These are phyloP conservation scores for Zizania latifolia DNA, from an alignment of 176 grass and related monocot species.

Conservation along the genomic window DNA sequence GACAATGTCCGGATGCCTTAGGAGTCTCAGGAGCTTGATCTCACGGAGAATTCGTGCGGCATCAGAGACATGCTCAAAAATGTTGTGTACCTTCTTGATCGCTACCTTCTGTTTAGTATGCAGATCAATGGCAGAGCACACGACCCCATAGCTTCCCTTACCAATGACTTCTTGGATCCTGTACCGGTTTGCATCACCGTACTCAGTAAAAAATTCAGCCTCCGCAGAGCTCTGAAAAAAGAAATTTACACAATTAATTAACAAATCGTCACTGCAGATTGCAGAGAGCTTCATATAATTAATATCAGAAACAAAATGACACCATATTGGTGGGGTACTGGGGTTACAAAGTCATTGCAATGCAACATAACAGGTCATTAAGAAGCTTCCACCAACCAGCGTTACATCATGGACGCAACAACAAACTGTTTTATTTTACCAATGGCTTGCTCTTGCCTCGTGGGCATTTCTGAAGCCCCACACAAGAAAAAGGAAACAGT, in stretches of 20 bases:
- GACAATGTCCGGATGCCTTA: conserved; percentile 89
- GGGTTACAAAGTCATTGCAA: neutral
- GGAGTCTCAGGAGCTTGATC: conserved; percentile 83
- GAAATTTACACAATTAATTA: neutral
- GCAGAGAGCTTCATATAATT: neutral
- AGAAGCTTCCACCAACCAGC: neutral
- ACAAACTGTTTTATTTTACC: neutral
- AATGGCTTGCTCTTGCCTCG: neutral
- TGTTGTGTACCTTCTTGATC: conserved; percentile 96
- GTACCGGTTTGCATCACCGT: conserved; percentile 94
- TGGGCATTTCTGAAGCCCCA: neutral
- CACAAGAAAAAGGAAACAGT: neutral
- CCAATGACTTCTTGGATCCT: conserved; percentile 96
- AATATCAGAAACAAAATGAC: neutral
- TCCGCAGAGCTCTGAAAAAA: conserved; percentile 58
- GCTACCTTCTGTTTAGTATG: conserved; percentile 83
- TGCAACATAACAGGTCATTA: neutral
- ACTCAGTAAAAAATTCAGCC: conserved; percentile 83
- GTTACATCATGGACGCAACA: neutral
- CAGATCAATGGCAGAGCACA: conserved; percentile 87
- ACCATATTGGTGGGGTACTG: neutral
- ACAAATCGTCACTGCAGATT: neutral
- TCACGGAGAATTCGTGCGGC: conserved; percentile 87
- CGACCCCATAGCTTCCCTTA: conserved; percentile 96
- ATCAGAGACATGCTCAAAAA: conserved; percentile 92